A percentile compares a stretch with the other conserved stretches of the same genome.
These are phyloP conservation scores for Auriscalpium vulgare DNA, from an alignment of 768 basidiomycete genomes.

Conservation along the genomic window DNA sequence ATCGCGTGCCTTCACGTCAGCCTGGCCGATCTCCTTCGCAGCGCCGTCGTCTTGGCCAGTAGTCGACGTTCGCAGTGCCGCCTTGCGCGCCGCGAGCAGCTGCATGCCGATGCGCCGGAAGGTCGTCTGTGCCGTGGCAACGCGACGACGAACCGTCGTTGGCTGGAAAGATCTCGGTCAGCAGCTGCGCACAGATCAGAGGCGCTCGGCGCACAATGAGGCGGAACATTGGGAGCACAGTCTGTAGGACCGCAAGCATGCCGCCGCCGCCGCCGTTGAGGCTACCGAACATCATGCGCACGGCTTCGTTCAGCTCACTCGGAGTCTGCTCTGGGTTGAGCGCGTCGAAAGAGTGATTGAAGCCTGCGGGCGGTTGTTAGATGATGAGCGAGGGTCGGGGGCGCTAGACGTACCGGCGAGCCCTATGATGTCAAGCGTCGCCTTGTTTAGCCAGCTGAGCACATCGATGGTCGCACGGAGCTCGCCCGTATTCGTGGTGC, in stretches of 20 bases:
- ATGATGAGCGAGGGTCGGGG: background rate
- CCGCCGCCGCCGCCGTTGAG: background rate
- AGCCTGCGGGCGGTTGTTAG: constrained; percentile 21
- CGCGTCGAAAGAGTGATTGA: constrained; percentile 29
- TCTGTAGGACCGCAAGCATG: constrained; percentile 25
- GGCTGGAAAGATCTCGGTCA: background rate
- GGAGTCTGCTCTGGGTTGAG: constrained; percentile 19
- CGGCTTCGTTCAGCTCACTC: constrained; percentile 27
- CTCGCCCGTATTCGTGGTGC: background rate
- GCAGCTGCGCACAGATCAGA: too few species aligned
- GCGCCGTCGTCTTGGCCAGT: background rate
- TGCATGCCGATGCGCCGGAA: constrained; percentile 45
- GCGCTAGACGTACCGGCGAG: constrained; percentile 11
- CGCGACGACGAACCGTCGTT: background rate
- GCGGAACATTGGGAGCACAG: constrained; percentile 29
- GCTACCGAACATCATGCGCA: constrained; percentile 23
- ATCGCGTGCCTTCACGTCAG: constrained; percentile 17
- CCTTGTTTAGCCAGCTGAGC: constrained; percentile 14
- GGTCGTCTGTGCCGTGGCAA: constrained; percentile 25
- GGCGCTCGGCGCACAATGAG: constrained; percentile 26
- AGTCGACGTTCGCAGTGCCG: constrained; percentile 13
- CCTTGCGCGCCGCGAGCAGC: constrained; percentile 45
- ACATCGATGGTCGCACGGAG: constrained; percentile 4
- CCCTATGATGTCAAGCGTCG: constrained; percentile 20
- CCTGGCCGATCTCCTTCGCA: constrained; percentile 1